Percentiles rank a stretch among this genome's conserved stretches.
Evolutionary conservation across 768 basidiomycete genomes (phyloP).

Genomic region (Dacryopinax spathularia): DNA sequence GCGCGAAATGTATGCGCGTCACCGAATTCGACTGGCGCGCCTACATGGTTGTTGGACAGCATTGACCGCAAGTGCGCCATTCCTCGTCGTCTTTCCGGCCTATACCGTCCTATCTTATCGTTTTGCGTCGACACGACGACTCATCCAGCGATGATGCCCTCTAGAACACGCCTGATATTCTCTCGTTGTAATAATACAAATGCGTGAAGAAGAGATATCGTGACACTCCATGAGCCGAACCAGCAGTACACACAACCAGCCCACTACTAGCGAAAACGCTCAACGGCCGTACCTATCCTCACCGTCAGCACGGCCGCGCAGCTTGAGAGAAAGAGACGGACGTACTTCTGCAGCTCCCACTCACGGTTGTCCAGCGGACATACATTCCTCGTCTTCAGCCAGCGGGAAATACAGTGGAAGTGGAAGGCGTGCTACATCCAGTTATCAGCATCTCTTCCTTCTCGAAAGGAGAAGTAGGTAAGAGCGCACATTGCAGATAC

Average conservation of each 20-base stretch:
- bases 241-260: not conserved
- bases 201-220: not conserved
- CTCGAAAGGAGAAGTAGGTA: not conserved
- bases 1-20: too few relatives aligned
- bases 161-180: not conserved
- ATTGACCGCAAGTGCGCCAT: too few relatives aligned
- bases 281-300: not conserved
- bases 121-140: not conserved
- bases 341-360: conserved; percentile 93
- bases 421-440: conserved; percentile 89
- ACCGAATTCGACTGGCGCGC: too few relatives aligned
- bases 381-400: conserved; percentile 95
- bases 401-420: conserved; percentile 98
- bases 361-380: conserved; percentile 92
- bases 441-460: not conserved
- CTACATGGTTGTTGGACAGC: too few relatives aligned
- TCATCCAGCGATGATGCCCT: not conserved
- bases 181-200: not conserved
- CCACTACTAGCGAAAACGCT: too few relatives aligned
- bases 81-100: too few relatives aligned
- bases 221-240: not conserved
- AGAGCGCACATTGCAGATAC: conserved; percentile 79
- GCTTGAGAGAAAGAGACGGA: conserved; percentile 10
- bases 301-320: not conserved
- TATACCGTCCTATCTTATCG: not conserved